Base-by-base conservation (phyloP, 352 stramenopile species). In the Phytophthora ohioensis region DNA sequence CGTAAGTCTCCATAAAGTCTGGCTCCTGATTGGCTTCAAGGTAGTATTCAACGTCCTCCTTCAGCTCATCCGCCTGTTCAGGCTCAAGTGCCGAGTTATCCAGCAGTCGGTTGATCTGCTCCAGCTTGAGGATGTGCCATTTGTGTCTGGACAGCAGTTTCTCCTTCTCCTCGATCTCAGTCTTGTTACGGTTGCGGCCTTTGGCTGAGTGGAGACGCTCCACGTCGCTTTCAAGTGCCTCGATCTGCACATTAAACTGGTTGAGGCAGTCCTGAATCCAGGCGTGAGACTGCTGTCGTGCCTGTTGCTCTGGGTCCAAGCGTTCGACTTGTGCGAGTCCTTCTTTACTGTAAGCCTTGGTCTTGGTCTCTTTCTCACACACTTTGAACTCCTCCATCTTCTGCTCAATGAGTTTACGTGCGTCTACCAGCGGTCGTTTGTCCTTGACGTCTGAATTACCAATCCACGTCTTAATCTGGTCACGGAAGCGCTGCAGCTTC, bases 301-400 rank as follows among this genome's bases (percentile, higher is more conserved):
- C 89, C 35, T 91, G 84, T 63, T 98, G 91, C 48, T 91, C 85
- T 7, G 95, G 94, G 81, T 98, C 91, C 32, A 99, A 78, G 15
- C 94, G 89, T 48, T 98, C 95, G 30, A 95, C 85, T 71, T 98
- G 88, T 10, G 96, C 96, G 41, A 99, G 78, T 4, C 98, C 98
- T 72, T 99, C 97, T 66, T 99, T 99, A 34, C 90, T 98, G 78
- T 99, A 99, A 5, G 97, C 98, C 76, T 99, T 99, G n/a, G 98
- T 99, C 81, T 99, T 99, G 10, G 97, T 99, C 83, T 99, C 98
- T 67, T 99, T 99, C 85, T 99, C 98, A 68, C 96, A 99, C 45
- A 99, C 91, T 73, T 99, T 99, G 78, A 99, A 99, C 79, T 98
- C 91, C 85, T 99, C 98, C 98, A 99, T 99, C 81, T 99, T 99